Evolutionary conservation across 2,329 filamentous ascomycete genomes (phyloP).

Genomic region (Dothiorella sarmentorum): DNA sequence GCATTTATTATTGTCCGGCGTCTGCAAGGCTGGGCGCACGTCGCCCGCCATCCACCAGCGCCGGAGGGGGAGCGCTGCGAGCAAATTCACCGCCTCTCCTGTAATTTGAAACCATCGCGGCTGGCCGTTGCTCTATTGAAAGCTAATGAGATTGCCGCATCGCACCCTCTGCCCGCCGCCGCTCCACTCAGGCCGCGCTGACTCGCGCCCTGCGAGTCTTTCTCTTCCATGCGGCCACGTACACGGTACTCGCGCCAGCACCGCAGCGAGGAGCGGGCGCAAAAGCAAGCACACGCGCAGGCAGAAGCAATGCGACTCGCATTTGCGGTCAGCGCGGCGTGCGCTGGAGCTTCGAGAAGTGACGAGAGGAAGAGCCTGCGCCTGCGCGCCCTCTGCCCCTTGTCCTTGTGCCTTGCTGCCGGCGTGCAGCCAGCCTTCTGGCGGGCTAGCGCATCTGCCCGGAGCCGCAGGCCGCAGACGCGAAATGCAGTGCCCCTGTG

Average conservation of each 20-base stretch:
- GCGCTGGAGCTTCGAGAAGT: conserved; percentile 14
- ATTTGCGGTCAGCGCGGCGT: conserved; percentile 7
- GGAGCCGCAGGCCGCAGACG: conserved; percentile 16
- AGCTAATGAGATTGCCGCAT: conserved; percentile 18
- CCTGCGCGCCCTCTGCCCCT: conserved; percentile 10
- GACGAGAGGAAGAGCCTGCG: conserved; percentile 11
- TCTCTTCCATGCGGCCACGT: conserved; percentile 2
- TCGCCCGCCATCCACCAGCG: conserved; percentile 9
- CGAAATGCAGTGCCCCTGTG: conserved; percentile 14
- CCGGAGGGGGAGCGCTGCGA: conserved; percentile 1
- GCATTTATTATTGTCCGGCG: conserved; percentile 15
- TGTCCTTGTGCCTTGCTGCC: conserved; percentile 14
- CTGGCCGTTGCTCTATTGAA: conserved; percentile 14
- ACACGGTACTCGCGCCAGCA: conserved; percentile 12
- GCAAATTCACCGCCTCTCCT: conserved; percentile 18
- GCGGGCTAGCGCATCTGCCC: conserved; percentile 14
- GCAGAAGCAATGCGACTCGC: conserved; percentile 17
- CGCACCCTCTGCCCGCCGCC: conserved; percentile 11
- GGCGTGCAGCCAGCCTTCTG: conserved; percentile 11
- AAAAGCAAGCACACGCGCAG: conserved; percentile 4
- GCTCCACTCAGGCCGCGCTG: conserved; percentile 11
- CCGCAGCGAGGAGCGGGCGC: conserved; percentile 9
- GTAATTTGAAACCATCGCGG: conserved; percentile 18
- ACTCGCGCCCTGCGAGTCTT: conserved; percentile 8
- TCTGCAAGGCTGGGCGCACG: conserved; percentile 8